Evolutionary conservation across 345 rosid species (phyloP).

Genomic region (Salix udensis): DNA sequence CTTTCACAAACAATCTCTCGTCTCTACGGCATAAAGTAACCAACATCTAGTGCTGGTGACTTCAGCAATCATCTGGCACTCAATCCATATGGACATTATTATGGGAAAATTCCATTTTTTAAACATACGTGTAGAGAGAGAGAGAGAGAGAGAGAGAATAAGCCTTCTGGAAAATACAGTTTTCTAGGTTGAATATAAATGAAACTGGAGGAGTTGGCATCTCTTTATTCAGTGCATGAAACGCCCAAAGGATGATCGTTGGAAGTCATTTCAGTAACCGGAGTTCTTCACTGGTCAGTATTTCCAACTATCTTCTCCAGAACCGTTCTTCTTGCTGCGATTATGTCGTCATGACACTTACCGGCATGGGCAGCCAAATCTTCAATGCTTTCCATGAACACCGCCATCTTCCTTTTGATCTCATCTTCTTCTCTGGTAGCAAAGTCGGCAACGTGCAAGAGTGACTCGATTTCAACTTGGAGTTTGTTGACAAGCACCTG

Average conservation of each 20-base stretch:
- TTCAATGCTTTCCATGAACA: slow-evolving; percentile 52
- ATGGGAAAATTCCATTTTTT: no score
- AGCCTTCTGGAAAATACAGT: no score
- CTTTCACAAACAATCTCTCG: no score
- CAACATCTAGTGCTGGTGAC: no score
- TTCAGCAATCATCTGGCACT: no score
- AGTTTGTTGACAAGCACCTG: slow-evolving; percentile 48
- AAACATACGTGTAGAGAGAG: no score
- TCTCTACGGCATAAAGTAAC: no score
- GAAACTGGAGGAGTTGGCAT: no score
- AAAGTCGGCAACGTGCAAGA: slow-evolving; percentile 49
- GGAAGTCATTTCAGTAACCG: background rate
- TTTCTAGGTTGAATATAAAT: no score
- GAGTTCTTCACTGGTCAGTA: slow-evolving; percentile 32
- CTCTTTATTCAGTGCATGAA: no score
- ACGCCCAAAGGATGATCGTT: background rate
- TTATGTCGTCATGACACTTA: slow-evolving; percentile 64
- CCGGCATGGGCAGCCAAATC: slow-evolving; percentile 57
- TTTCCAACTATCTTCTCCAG: slow-evolving; percentile 51
- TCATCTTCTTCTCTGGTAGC: slow-evolving; percentile 57
- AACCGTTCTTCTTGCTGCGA: slow-evolving; percentile 66
- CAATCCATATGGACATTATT: no score
- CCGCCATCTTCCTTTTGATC: slow-evolving; percentile 67
- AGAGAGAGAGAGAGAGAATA: no score
- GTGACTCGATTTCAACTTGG: slow-evolving; percentile 52